These are phyloP conservation scores for Furcasterigmium furcatum DNA, from an alignment of 2,329 filamentous ascomycete genomes.

Conservation along the genomic window DNA sequence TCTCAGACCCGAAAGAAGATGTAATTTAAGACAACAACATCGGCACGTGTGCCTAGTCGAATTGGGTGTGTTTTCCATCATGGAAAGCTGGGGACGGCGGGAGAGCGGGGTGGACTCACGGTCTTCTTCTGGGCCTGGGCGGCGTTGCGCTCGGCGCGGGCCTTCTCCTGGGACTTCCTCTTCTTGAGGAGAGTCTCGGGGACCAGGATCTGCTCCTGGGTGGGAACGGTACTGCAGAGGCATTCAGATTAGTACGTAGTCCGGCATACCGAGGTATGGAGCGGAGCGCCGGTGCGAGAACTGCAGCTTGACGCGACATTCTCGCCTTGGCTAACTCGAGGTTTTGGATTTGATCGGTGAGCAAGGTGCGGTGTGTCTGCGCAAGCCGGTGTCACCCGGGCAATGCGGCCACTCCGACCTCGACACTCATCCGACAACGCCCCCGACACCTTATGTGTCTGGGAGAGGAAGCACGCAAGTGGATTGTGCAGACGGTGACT, in stretches of 20 bases:
- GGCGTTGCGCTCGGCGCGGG: conserved; percentile 81
- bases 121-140: conserved; percentile 85
- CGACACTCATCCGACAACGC: conserved; percentile 73
- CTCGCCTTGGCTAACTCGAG: conserved; percentile 86
- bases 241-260: conserved; percentile 75
- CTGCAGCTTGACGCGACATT: conserved; percentile 91
- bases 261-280: conserved; percentile 62
- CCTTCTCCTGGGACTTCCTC: conserved; percentile 99
- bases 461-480: conserved; percentile 46
- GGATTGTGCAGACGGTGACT: conserved; percentile 24
- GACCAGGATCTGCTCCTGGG: conserved; percentile 92
- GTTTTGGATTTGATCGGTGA: conserved; percentile 78
- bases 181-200: conserved; percentile 99
- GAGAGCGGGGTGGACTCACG: conserved; percentile 59
- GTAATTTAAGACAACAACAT: conserved; percentile 89
- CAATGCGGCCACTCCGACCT: conserved; percentile 7
- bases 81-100: conserved; percentile 21
- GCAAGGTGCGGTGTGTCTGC: conserved; percentile 20
- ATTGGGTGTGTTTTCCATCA: conserved; percentile 85
- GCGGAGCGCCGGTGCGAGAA: conserved; percentile 85
- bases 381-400: no score
- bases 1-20: conserved; percentile 99
- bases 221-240: conserved; percentile 76
- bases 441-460: conserved; percentile 43
- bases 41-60: conserved; percentile 89